Evolutionary conservation across 2,329 filamentous ascomycete genomes (phyloP), one percentile per base, ranked within the genome.

Genomic region (Colletotrichum horii): DNA sequence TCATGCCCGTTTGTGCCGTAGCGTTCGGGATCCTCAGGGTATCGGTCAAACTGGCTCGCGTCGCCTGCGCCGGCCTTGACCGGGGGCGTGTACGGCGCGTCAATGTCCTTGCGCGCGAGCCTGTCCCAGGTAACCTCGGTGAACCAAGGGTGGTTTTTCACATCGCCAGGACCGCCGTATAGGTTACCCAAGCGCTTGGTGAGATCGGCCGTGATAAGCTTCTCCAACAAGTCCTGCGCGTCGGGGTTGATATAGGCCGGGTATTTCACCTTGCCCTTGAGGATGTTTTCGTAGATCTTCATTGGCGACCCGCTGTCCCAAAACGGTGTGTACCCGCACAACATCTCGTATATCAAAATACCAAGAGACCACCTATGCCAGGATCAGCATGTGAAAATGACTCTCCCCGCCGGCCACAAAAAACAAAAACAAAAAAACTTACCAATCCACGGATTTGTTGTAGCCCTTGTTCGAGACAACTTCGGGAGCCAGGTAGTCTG

Each of bases 371-470:
- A 99, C 96, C 96, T 98, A 79, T 12, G 74, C 52, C 16, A 70
- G 14, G 22, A 66, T 77, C 73, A 76, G 68, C 66, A 68, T 52
- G 79, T 62, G 56, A 24, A 48, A 70, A 22, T 15, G n/a, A 66
- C 48, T 8, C 36, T 34, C 15, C 32, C 28, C 19, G 14, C 8
- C 22, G n/a, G 72, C 76, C n/a, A 43, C 43, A 52, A 52, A 52
- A 52, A 52, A 22, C n/a, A 52, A 52, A 22, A 14, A n/a, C n/a
- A 11, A 8, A 22, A 52, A 71, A 75, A 62, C 94, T 87, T 87
- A 98, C 97, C 97, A 99, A 84, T 99, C 97, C 22, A 99, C 97
- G 55, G 96, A 98, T 85, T 98, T 99, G 89, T 99, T 99, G 89
- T 99, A 99, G 69, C 97, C 97, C 87, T 98, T 98, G 84, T 96